Evolutionary conservation across 2,329 filamentous ascomycete genomes (phyloP), one percentile per base, ranked within the genome.

Genomic region (Pseudomassariella vexata): DNA sequence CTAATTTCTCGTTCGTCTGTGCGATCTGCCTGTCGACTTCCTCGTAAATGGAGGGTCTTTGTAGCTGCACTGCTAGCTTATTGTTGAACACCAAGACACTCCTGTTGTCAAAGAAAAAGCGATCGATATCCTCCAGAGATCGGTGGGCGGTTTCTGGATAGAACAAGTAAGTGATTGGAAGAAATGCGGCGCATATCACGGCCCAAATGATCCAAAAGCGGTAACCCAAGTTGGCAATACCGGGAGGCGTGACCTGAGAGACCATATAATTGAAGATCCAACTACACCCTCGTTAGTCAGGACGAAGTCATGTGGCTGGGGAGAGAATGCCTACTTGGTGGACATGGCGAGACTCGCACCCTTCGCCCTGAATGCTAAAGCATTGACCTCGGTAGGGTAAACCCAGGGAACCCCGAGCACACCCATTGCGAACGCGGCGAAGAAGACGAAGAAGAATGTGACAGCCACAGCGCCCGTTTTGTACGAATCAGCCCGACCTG

Each of bases 201-300:
- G 61, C 57, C 60, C 63, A 74, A 26, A 73, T 61, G 26, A 72
- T 59, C 49, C 65, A 73, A 45, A 66, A 71, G 32, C 60, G 61
- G 58, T 65, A 73, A 3, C 60, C 57, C 0, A 72, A 51, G 19
- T 58, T 67, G 15, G 62, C 47, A 10, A 52, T 42, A 4, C 51
- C 50, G 19, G 47, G 45, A 2, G 50, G 53, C 7, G 50, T 53
- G 9, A 53, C 40, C 28, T 55, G 47, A 30, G 53, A 49, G 10
- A 55, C 49, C 8, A 53, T 41, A 28, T 55, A 58, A 36, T 54
- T 59, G 22, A 45, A 48, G 25, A 50, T 34, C 59, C 59, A 62
- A 32, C 59, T 50, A 1, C 55, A 57, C 28, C 53, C 55, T n/a
- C n/a, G n/a, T n/a, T n/a, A n/a, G n/a, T n/a, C n/a, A n/a, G n/a